phyloP scores from a whole-genome alignment of 169 alveolate species.

The Plasmodium malariae region DNA sequence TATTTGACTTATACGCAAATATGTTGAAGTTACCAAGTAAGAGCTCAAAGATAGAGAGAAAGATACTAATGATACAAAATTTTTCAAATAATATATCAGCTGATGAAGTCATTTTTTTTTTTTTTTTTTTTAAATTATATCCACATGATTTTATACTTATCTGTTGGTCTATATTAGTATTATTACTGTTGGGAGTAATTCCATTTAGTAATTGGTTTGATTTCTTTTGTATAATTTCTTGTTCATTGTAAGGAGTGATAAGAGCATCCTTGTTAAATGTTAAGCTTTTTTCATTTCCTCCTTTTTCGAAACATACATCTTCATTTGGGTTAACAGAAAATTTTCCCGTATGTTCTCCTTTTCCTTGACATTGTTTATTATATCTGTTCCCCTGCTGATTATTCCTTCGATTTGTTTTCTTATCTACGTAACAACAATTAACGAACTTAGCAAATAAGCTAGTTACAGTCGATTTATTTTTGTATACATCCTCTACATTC shows the following conservation, averaged over 20 bases:
- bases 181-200: background rate
- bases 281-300: too few relatives aligned
- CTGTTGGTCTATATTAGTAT: slow-evolving; percentile 11
- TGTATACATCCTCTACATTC: slow-evolving; percentile 51
- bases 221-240: too few relatives aligned
- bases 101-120: background rate
- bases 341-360: too few relatives aligned
- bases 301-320: too few relatives aligned
- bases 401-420: background rate
- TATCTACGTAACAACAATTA: slow-evolving; percentile 2
- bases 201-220: too few relatives aligned
- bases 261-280: too few relatives aligned
- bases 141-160: slow-evolving; percentile 57
- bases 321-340: too few relatives aligned
- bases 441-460: slow-evolving; percentile 9
- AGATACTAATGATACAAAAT: slow-evolving; percentile 35
- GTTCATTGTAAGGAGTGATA: too few relatives aligned
- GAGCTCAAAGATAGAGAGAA: slow-evolving; percentile 41
- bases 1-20: slow-evolving; percentile 60
- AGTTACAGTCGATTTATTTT: background rate
- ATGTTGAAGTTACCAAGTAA: slow-evolving; percentile 46
- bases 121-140: slow-evolving; percentile 6
- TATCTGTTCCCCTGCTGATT: background rate
- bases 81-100: slow-evolving; percentile 23
- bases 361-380: background rate